Conservation (phyloP, 2,329 filamentous ascomycete genomes). For the Aspergillus texensis region DNA sequence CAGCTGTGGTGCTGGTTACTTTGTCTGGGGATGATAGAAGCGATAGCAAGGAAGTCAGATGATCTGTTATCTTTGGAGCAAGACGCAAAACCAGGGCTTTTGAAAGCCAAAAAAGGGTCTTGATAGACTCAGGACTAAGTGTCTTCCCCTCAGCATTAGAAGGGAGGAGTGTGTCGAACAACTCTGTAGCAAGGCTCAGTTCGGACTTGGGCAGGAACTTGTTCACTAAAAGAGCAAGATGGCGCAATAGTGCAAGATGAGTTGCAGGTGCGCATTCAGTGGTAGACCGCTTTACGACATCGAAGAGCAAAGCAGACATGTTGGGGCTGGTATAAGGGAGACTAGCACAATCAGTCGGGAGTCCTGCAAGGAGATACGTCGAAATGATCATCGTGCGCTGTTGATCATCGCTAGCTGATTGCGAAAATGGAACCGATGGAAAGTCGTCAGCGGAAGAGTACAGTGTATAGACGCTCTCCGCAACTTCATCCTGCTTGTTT, state of each 20-base stretch:
- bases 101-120: conserved; percentile 61
- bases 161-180: conserved; percentile 37
- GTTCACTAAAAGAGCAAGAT: conserved; percentile 45
- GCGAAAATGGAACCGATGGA: conserved; percentile 36
- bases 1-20: conserved; percentile 54
- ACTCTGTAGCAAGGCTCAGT: conserved; percentile 32
- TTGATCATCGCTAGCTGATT: conserved; percentile 34
- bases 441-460: conserved; percentile 47
- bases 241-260: conserved; percentile 45
- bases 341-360: conserved; percentile 42
- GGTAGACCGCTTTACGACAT: conserved; percentile 39
- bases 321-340: conserved; percentile 36
- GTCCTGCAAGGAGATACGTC: conserved; percentile 59
- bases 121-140: conserved; percentile 47
- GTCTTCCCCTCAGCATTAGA: conserved; percentile 20
- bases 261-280: conserved; percentile 36
- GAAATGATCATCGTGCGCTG: conserved; percentile 58
- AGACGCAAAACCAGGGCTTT: conserved; percentile 63
- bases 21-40: conserved; percentile 48
- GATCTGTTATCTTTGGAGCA: conserved; percentile 50
- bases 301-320: conserved; percentile 38
- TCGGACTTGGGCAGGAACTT: conserved; percentile 44
- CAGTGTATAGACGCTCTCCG: conserved; percentile 57
- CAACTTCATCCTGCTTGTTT: conserved; percentile 55
- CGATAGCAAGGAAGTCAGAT: conserved; percentile 54